Evolutionary conservation across 164 flowering plant genomes (phyloP).

Genomic region (Tinospora cordifolia): DNA sequence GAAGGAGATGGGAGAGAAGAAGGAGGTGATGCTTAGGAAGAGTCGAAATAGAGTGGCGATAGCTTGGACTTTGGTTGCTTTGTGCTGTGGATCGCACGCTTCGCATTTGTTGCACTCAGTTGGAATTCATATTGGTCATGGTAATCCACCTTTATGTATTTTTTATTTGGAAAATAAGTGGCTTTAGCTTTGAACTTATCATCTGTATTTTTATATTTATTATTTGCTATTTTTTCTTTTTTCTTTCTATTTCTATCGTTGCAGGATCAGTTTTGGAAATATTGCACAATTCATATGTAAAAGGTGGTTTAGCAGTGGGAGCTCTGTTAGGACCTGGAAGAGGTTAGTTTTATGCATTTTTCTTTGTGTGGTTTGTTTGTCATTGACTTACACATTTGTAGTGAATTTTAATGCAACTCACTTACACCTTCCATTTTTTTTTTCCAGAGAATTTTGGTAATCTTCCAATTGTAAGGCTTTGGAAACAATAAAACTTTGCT

Average conservation of each 20-base stretch:
- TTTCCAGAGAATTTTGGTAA: too few species aligned
- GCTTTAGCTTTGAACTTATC: too few species aligned
- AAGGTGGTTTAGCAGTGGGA: conserved; percentile 68
- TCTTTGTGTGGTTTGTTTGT: neutral
- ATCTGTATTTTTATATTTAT: too few species aligned
- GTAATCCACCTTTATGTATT: conserved; percentile 23
- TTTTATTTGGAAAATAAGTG: too few species aligned
- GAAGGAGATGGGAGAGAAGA: conserved; percentile 76
- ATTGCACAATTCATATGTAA: conserved; percentile 74
- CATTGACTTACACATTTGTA: too few species aligned
- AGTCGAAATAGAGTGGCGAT: conserved; percentile 62
- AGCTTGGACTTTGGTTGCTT: conserved; percentile 91
- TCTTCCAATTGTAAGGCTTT: too few species aligned
- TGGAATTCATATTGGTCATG: conserved; percentile 81
- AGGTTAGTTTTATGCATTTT: conserved; percentile 37
- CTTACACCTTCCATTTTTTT: too few species aligned
- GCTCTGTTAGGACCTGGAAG: conserved; percentile 88
- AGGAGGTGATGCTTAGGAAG: conserved; percentile 51
- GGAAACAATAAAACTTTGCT: too few species aligned
- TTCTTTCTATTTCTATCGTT: conserved; percentile 9
- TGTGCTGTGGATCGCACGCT: conserved; percentile 85
- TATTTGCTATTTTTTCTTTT: neutral
- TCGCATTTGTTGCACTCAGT: conserved; percentile 78
- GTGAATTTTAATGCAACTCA: too few species aligned
- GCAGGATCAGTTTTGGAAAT: conserved; percentile 66